Percentiles rank a stretch among this genome's conserved stretches.
Conservation (phyloP, 768 basidiomycete genomes). For the Glaciozyma martinii region DNA sequence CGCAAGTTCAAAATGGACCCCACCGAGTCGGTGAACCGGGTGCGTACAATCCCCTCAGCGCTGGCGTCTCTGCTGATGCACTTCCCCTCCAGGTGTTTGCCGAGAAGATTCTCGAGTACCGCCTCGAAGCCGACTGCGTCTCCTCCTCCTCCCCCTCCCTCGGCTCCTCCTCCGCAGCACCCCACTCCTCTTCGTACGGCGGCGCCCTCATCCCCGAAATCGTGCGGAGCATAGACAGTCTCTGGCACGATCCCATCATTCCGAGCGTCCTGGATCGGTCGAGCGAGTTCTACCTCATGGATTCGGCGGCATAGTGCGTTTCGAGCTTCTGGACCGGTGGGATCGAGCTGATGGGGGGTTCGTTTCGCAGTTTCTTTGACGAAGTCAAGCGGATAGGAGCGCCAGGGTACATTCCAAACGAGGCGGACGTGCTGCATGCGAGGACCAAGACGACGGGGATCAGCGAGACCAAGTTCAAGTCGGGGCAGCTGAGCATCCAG, state of each 20-base stretch:
- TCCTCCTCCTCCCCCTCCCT: conserved; percentile 13
- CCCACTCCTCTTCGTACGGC: conserved; percentile 4
- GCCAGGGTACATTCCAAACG: conserved; percentile 71
- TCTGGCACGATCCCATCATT: conserved; percentile 48
- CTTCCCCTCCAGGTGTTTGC: conserved; percentile 38
- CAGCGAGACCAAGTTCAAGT: conserved; percentile 64
- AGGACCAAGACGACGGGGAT: conserved; percentile 84
- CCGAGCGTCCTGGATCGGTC: conserved; percentile 43
- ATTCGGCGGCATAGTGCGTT: conserved; percentile 78
- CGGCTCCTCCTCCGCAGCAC: neutral
- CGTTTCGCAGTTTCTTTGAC: conserved; percentile 61
- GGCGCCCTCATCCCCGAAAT: conserved; percentile 39
- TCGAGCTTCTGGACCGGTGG: neutral
- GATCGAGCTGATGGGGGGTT: neutral
- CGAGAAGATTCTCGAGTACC: conserved; percentile 44
- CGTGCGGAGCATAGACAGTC: conserved; percentile 41
- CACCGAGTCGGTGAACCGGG: conserved; percentile 54
- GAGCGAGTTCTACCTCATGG: conserved; percentile 83
- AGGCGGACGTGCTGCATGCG: conserved; percentile 78
- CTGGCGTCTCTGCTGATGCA: neutral
- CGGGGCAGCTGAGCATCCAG: conserved; percentile 47
- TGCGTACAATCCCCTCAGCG: neutral
- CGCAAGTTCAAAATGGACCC: conserved; percentile 76
- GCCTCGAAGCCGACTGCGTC: conserved; percentile 38
- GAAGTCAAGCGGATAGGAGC: conserved; percentile 75